Conservation (phyloP, 2,329 filamentous ascomycete genomes). For the Fusarium succisae region DNA sequence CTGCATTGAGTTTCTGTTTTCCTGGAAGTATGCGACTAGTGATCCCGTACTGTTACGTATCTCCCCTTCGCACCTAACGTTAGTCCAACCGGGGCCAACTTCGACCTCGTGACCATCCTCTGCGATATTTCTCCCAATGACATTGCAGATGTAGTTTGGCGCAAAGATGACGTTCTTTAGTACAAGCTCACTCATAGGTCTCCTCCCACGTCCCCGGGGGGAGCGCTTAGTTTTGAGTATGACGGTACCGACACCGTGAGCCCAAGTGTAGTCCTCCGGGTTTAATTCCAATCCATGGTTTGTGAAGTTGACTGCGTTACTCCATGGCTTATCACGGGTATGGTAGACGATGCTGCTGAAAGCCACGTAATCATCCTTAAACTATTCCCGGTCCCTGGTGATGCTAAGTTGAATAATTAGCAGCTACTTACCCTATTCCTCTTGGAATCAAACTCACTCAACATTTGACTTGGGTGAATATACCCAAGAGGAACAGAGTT, state of each 20-base stretch:
- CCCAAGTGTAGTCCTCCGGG: neutral
- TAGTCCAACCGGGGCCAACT: too few species aligned
- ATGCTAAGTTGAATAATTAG: neutral
- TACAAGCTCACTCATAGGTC: neutral
- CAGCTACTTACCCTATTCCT: rapidly evolving
- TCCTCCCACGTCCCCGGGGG: too few species aligned
- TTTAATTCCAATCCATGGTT: neutral
- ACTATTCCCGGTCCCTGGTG: neutral
- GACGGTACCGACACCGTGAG: neutral
- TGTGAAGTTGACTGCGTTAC: rapidly evolving
- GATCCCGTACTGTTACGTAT: neutral
- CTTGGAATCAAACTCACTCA: rapidly evolving
- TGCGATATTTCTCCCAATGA: neutral
- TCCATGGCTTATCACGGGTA: neutral
- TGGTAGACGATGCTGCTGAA: neutral
- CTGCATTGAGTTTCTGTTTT: neutral
- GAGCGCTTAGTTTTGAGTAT: neutral
- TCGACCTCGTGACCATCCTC: neutral
- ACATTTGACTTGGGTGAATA: rapidly evolving
- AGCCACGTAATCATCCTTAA: neutral
- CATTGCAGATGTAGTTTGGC: neutral
- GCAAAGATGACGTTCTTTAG: neutral
- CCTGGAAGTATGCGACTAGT: neutral
- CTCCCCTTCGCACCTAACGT: neutral
- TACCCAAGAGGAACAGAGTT: rapidly evolving